A percentile compares a stretch with the other conserved stretches of the same genome.
Conservation (phyloP, 75 land plant genomes). For the Sequoiadendron giganteum region DNA sequence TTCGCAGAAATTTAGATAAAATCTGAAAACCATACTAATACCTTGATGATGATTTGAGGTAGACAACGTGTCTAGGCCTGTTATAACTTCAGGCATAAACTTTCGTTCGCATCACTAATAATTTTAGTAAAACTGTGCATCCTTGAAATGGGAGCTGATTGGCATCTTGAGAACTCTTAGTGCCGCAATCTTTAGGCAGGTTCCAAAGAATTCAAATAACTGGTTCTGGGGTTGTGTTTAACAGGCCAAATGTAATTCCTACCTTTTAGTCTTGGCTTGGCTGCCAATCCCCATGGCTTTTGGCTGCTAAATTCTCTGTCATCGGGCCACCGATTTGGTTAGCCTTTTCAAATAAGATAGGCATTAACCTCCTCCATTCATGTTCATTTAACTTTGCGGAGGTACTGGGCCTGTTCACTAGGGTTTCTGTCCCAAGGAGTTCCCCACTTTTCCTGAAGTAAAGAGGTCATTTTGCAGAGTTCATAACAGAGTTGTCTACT, state of each 20-base stretch:
- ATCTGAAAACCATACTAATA: not conserved
- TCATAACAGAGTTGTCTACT: not conserved
- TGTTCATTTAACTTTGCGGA: not conserved
- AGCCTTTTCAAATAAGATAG: not conserved
- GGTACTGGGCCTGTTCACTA: not conserved
- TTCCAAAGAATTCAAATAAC: not conserved
- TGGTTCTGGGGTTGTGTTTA: not conserved
- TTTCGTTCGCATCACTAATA: no score
- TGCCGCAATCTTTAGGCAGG: not conserved
- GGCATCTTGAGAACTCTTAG: not conserved
- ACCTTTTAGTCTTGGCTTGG: not conserved
- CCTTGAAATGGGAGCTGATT: not conserved
- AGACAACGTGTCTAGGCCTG: not conserved
- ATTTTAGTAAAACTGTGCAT: no score
- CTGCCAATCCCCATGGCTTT: not conserved
- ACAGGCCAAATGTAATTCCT: not conserved
- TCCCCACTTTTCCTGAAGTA: not conserved
- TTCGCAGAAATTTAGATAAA: no score
- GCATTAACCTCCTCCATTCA: not conserved
- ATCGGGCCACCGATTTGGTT: not conserved
- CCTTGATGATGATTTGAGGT: not conserved
- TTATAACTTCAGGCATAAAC: no score
- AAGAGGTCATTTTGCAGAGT: not conserved
- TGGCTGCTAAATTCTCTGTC: not conserved
- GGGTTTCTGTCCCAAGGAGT: not conserved